Percentiles rank a stretch among this genome's conserved stretches.
These are phyloP conservation scores for Paracorniculantispora psalliotae DNA, from an alignment of 2,329 filamentous ascomycete species.

Conservation along the genomic window DNA sequence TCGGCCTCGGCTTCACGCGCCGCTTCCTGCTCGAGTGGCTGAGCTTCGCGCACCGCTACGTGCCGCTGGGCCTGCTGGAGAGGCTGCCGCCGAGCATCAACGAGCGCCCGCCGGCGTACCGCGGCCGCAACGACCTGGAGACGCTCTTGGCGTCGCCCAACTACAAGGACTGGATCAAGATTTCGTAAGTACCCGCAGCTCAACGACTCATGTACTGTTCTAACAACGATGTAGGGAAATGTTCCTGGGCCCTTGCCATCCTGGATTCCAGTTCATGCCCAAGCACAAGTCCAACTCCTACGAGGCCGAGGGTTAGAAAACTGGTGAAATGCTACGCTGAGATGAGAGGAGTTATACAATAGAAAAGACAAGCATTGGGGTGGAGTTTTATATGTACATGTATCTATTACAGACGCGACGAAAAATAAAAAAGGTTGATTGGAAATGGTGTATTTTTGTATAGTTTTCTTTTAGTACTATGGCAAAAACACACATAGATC, in stretches of 20 bases:
- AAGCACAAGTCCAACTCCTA: slow-evolving; percentile 97
- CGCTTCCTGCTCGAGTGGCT: slow-evolving; percentile 94
- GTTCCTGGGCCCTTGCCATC: slow-evolving; percentile 88
- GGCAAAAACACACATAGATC: background rate
- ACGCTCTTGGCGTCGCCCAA: slow-evolving; percentile 86
- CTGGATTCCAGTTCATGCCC: slow-evolving; percentile 88
- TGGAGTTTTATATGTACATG: slow-evolving; percentile 6
- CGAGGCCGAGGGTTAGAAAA: slow-evolving; percentile 63
- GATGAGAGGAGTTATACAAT: background rate
- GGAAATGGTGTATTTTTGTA: background rate
- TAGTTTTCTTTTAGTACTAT: background rate
- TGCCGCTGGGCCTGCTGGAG: slow-evolving; percentile 84
- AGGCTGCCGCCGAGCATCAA: slow-evolving; percentile 83
- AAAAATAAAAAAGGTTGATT: background rate
- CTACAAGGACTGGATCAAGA: slow-evolving; percentile 98
- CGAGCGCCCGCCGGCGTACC: slow-evolving; percentile 80
- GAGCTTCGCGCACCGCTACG: slow-evolving; percentile 87
- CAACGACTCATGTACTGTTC: background rate
- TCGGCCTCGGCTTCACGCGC: slow-evolving; percentile 84
- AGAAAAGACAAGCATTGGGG: background rate
- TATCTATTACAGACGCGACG: background rate
- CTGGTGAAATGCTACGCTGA: no score
- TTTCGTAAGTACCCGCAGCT: slow-evolving; percentile 60
- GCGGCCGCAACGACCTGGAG: slow-evolving; percentile 84
- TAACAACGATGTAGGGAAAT: slow-evolving; percentile 66